These are phyloP conservation scores for Seminavis robusta DNA, from an alignment of 108 stramenopile species.

Conservation along the genomic window DNA sequence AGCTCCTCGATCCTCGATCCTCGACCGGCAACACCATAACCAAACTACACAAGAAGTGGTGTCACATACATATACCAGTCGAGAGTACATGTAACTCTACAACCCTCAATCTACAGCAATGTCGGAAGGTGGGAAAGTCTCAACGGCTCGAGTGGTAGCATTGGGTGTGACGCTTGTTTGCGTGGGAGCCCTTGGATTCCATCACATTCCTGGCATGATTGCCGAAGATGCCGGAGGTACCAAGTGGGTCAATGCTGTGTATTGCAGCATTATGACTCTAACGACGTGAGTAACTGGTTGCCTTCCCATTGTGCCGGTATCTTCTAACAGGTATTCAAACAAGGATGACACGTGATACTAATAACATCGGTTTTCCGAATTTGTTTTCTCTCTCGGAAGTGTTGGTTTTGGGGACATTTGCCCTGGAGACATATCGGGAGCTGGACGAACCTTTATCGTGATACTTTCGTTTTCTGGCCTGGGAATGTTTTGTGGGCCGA, in stretches of 20 bases:
- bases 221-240: conserved; percentile 17
- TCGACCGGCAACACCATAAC: no score
- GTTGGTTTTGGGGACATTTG: conserved; percentile 64
- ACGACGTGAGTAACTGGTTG: conserved; percentile 44
- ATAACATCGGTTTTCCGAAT: neutral
- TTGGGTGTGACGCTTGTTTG: neutral
- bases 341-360: neutral
- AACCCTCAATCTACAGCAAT: no score
- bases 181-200: conserved; percentile 29
- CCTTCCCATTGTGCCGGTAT: neutral
- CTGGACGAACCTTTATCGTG: conserved; percentile 38
- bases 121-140: no score
- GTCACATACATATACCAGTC: no score
- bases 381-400: conserved; percentile 5
- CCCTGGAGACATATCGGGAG: conserved; percentile 21
- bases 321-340: neutral
- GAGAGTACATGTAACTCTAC: no score
- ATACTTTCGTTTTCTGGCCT: conserved; percentile 40
- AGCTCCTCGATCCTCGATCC: no score
- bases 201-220: conserved; percentile 43
- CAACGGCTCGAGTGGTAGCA: no score
- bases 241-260: conserved; percentile 40
- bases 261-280: conserved; percentile 50
- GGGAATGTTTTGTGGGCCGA: conserved; percentile 58
- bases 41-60: no score